Percentiles rank a stretch among this genome's conserved stretches.
These are phyloP conservation scores for Populus trichocarpa DNA, from an alignment of 441 rosid species.

Conservation along the genomic window DNA sequence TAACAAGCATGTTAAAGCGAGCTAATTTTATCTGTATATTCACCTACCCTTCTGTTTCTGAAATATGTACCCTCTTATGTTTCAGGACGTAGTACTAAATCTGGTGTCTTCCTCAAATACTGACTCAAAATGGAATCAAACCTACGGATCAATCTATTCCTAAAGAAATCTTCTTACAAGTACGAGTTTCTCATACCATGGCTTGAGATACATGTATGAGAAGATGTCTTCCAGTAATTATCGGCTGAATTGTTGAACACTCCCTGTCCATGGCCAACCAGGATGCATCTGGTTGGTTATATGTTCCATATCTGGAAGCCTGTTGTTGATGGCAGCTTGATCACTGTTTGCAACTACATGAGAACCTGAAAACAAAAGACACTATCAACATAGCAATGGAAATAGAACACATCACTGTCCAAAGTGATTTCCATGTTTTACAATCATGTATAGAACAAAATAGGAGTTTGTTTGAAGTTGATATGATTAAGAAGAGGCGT, in stretches of 20 bases:
- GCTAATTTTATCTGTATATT: no score
- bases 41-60: no score
- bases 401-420: not conserved
- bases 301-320: not conserved
- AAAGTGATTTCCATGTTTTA: not conserved
- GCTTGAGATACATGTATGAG: not conserved
- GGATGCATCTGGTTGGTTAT: conserved; percentile 5
- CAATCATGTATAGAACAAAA: not conserved
- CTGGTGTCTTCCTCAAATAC: no score
- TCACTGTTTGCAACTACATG: conserved; percentile 2
- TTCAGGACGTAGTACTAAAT: no score
- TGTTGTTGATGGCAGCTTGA: not conserved
- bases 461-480: not conserved
- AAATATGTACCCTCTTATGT: no score
- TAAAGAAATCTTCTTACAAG: not conserved
- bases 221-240: not conserved
- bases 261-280: not conserved
- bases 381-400: not conserved
- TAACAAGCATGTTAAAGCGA: no score
- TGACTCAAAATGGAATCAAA: no score
- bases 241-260: not conserved
- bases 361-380: not conserved
- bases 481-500: not conserved
- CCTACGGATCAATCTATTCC: not conserved
- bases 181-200: not conserved